Conservation (phyloP, 1,284 basidiomycete species). For the Marasmius tenuissimus region DNA sequence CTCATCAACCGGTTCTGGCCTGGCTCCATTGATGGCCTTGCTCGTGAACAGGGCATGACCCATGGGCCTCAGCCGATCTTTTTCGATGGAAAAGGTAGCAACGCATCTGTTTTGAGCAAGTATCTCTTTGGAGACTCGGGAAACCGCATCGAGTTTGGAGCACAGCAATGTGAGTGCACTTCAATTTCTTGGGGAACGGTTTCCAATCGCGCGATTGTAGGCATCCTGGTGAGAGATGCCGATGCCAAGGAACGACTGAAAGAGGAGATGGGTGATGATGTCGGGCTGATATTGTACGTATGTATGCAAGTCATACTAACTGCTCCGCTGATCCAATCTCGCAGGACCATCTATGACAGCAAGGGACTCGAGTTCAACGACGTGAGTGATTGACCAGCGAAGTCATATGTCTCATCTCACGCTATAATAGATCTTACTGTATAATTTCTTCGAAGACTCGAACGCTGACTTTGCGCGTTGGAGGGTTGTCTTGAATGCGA, state of each 20-base stretch:
- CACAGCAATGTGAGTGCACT: conserved; percentile 57
- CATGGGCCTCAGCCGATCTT: conserved; percentile 64
- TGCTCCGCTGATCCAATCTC: neutral
- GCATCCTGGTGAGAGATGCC: conserved; percentile 69
- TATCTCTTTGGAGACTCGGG: conserved; percentile 55
- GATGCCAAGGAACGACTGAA: conserved; percentile 47
- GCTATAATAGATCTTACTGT: conserved; percentile 58
- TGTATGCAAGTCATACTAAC: neutral
- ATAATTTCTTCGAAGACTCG: conserved; percentile 72
- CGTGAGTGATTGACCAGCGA: conserved; percentile 31
- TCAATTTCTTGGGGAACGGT: neutral
- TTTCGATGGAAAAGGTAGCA: conserved; percentile 53
- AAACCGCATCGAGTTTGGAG: conserved; percentile 62
- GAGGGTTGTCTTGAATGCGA: conserved; percentile 56
- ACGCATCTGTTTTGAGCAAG: conserved; percentile 53
- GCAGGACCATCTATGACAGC: conserved; percentile 70
- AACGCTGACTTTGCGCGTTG: conserved; percentile 49
- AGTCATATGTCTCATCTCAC: neutral
- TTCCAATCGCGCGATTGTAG: conserved; percentile 27
- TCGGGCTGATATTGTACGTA: conserved; percentile 62
- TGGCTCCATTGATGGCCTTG: conserved; percentile 60
- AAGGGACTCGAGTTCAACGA: conserved; percentile 78
- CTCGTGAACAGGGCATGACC: conserved; percentile 56
- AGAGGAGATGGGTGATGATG: conserved; percentile 51
- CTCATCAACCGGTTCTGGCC: conserved; percentile 66